phyloP scores from a whole-genome alignment of 2,329 filamentous ascomycete species.

The Lachnellula willkommii region DNA sequence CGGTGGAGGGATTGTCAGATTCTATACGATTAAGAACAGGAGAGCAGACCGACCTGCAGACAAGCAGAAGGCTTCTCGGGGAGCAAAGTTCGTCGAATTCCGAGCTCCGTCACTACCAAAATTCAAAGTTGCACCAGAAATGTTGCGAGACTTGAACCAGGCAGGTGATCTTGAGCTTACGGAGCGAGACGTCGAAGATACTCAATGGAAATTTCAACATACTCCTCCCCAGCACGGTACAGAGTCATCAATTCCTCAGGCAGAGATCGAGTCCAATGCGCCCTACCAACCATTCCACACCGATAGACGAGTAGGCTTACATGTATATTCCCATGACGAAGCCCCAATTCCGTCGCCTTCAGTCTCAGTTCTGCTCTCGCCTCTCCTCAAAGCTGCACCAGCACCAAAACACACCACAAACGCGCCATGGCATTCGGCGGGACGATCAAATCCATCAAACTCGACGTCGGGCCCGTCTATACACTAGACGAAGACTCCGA shows the following conservation, averaged over 20 bases:
- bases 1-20: slow-evolving; percentile 60
- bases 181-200: slow-evolving; percentile 24
- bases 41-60: slow-evolving; percentile 49
- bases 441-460: slow-evolving; percentile 43
- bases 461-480: slow-evolving; percentile 47
- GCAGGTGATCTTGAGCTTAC: slow-evolving; percentile 28
- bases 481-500: slow-evolving; percentile 49
- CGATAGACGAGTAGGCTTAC: slow-evolving; percentile 75
- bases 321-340: slow-evolving; percentile 47
- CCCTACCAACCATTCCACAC: slow-evolving; percentile 96
- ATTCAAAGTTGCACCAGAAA: slow-evolving; percentile 49
- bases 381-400: slow-evolving; percentile 14
- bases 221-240: slow-evolving; percentile 35
- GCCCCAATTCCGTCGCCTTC: slow-evolving; percentile 18
- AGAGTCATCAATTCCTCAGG: slow-evolving; percentile 64
- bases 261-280: slow-evolving; percentile 91
- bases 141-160: slow-evolving; percentile 51
- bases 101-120: slow-evolving; percentile 60
- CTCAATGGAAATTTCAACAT: slow-evolving; percentile 35
- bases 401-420: slow-evolving; percentile 7
- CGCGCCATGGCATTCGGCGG: slow-evolving; percentile 56
- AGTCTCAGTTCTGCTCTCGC: slow-evolving; percentile 24
- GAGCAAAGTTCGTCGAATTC: slow-evolving; percentile 46
- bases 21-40: slow-evolving; percentile 44
- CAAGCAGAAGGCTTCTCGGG: slow-evolving; percentile 49